Evolutionary conservation across 139 green algal genomes (phyloP).

Genomic region (Chlamydomonas sp.): DNA sequence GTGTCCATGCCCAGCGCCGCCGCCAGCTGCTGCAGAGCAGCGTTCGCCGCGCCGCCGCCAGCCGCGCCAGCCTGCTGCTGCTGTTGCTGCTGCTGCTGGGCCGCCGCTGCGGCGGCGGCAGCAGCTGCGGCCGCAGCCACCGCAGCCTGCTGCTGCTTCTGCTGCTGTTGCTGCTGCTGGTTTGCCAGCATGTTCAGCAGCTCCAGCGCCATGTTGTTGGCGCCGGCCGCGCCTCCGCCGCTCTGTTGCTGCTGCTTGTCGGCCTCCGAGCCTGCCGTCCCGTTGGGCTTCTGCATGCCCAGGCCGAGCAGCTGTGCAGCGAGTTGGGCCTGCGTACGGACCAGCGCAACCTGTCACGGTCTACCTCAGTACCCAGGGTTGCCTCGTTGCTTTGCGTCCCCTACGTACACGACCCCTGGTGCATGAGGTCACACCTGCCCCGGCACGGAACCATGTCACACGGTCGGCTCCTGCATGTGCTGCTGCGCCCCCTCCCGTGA

Average conservation of each 20-base stretch:
- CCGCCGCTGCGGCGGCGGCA: not conserved
- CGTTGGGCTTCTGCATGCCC: no score
- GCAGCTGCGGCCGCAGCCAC: not conserved
- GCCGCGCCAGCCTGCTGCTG: not conserved
- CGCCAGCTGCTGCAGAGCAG: conserved; percentile 6
- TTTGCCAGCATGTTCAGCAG: conserved; percentile 13
- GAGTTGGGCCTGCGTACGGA: no score
- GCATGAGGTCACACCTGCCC: no score
- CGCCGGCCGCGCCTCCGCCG: not conserved
- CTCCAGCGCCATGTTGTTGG: conserved; percentile 2
- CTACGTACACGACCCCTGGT: no score
- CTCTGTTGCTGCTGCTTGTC: not conserved
- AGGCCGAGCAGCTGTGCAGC: no score
- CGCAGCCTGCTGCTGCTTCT: conserved; percentile 35
- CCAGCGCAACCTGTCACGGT: no score
- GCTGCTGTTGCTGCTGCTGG: conserved; percentile 32
- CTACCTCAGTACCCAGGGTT: no score
- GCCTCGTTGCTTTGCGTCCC: no score
- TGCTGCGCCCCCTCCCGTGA: no score
- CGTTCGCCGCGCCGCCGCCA: not conserved
- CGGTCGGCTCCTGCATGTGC: no score
- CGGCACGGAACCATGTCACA: no score
- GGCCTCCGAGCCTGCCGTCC: no score
- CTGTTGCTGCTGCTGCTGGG: conserved; percentile 6
- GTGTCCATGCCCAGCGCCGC: conserved; percentile 3